A percentile compares a stretch with the other conserved stretches of the same genome.
phyloP scores from a whole-genome alignment of 345 rosid genomes.

The Acer saccharum region DNA sequence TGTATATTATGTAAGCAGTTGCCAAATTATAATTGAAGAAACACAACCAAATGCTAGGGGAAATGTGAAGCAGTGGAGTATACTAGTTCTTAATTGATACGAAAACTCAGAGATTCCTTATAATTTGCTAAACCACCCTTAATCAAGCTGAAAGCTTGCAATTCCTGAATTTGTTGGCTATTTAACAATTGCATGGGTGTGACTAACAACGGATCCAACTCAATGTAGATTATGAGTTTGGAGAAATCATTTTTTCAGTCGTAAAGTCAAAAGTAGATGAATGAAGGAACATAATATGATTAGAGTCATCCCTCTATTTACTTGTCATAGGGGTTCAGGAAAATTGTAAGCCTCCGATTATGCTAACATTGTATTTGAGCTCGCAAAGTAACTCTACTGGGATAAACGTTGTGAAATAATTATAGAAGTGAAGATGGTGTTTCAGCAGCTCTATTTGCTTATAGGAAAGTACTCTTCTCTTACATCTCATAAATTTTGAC shows the following conservation, averaged over 20 bases:
- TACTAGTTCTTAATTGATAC: background rate
- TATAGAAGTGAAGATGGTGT: background rate
- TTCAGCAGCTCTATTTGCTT: background rate
- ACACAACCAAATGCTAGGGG: background rate
- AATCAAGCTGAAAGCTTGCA: background rate
- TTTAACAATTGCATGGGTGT: background rate
- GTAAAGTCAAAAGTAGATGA: background rate
- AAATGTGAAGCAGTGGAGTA: background rate
- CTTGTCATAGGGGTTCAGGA: background rate
- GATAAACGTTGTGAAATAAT: background rate
- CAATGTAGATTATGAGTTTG: background rate
- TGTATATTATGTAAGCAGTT: background rate
- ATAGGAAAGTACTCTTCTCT: background rate
- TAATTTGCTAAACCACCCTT: background rate
- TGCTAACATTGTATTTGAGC: background rate
- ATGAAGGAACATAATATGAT: background rate
- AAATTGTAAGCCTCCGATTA: background rate
- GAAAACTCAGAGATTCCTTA: background rate
- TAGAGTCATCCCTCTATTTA: background rate
- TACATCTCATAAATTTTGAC: background rate
- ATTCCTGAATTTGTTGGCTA: background rate
- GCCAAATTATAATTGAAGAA: slow-evolving; percentile 1
- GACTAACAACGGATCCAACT: background rate
- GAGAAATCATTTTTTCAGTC: background rate
- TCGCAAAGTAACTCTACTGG: background rate